Conservation (phyloP, 768 basidiomycete species). For the Rossbeevera mucosa region DNA sequence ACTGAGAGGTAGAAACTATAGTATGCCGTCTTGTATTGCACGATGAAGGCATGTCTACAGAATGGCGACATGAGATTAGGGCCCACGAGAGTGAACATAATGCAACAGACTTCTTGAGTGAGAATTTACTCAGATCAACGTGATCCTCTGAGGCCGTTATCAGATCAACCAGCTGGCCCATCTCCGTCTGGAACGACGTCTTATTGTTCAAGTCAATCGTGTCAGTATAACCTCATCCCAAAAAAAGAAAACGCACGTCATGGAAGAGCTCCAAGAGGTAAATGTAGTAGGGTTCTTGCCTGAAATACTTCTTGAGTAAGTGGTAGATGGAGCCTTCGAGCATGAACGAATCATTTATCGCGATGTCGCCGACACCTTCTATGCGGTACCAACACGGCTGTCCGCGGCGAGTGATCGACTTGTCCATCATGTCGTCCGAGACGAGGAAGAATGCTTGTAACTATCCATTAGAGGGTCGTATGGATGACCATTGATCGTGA, state of each 20-base stretch:
- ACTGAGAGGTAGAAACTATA: slow-evolving; percentile 99
- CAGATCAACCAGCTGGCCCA: slow-evolving; percentile 93
- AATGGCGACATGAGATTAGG: background rate
- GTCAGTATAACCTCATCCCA: background rate
- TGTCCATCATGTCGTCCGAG: slow-evolving; percentile 92
- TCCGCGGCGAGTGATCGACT: slow-evolving; percentile 85
- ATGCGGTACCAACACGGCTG: slow-evolving; percentile 93
- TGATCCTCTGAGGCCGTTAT: slow-evolving; percentile 91
- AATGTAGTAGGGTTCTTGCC: slow-evolving; percentile 73
- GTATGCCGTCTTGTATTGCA: slow-evolving; percentile 95
- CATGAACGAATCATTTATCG: slow-evolving; percentile 97
- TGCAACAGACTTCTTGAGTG: slow-evolving; percentile 56
- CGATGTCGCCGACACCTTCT: slow-evolving; percentile 62
- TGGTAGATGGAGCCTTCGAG: slow-evolving; percentile 91
- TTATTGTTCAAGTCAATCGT: slow-evolving; percentile 2
- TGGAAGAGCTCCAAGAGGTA: slow-evolving; percentile 90
- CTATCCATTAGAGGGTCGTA: background rate
- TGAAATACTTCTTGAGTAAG: slow-evolving; percentile 85
- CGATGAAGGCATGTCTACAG: slow-evolving; percentile 80
- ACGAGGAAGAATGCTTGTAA: slow-evolving; percentile 97
- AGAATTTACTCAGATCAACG: slow-evolving; percentile 86
- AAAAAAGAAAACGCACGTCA: slow-evolving; percentile 49
- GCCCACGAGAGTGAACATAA: background rate
- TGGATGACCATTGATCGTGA: background rate
- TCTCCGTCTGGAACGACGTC: slow-evolving; percentile 86